Percentiles rank a stretch among this genome's conserved stretches.
Evolutionary conservation across 225 moss, liverwort and hornwort species (phyloP).

Genomic region (Antitrichia curtipendula): DNA sequence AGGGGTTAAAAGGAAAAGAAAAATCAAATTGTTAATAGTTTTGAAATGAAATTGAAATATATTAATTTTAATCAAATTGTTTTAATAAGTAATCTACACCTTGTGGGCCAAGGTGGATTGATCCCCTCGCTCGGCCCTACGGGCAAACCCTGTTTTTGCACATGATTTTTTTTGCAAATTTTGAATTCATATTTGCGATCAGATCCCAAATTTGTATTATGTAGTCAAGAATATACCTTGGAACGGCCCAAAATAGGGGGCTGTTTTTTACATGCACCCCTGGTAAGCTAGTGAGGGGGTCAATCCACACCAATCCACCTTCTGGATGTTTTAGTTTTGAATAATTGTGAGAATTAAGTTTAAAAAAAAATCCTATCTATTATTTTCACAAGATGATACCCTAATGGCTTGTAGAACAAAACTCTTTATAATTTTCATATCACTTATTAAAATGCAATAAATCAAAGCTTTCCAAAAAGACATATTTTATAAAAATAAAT

Average conservation of each 20-base stretch:
- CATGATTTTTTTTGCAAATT: no score
- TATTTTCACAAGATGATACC: neutral
- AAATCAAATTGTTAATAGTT: neutral
- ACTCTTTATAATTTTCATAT: neutral
- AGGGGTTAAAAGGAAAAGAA: neutral
- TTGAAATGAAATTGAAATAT: neutral
- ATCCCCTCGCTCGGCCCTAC: no score
- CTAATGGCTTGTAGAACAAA: rapidly evolving
- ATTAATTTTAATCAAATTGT: neutral
- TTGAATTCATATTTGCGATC: no score
- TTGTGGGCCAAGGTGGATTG: no score
- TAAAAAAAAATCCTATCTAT: rapidly evolving
- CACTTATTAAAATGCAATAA: neutral
- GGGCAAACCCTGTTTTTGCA: no score
- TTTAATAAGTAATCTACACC: neutral
- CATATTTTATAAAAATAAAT: no score
- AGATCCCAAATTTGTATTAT: no score
- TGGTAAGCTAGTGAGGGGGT: no score
- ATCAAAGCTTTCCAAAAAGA: neutral
- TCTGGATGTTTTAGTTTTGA: neutral
- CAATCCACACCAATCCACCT: no score
- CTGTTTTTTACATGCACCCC: no score
- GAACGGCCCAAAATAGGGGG: no score
- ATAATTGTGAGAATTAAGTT: neutral
- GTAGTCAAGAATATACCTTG: no score